Evolutionary conservation across 2,329 filamentous ascomycete species (phyloP), one percentile per base, ranked within the genome.

Genomic region (Ceratocystis ficicola): DNA sequence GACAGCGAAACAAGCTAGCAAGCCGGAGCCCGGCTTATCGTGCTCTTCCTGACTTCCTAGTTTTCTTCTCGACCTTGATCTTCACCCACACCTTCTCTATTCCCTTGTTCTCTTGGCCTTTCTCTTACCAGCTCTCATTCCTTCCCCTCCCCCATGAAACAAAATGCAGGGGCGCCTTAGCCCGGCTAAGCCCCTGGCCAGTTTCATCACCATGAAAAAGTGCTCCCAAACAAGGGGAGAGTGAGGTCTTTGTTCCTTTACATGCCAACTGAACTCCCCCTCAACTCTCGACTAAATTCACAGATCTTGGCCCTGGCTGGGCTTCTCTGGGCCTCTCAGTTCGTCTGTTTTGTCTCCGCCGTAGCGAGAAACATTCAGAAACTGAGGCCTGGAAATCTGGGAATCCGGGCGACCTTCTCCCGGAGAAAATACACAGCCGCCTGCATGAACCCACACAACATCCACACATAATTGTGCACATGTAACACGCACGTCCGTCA

Each of bases 131-230:
- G n/a, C 55, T 36, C 28, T 59, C 55, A 59, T 59, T 59, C 48
- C 41, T 62, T 62, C 41, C 44, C 60, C 5, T 30, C 25, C 10
- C 5, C 41, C 8, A 30, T 62, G 36, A 30, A 59, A 48, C 41
- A 32, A 64, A 20, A 65, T 62, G 64, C 64, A 65, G 64, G 64
- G 55, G 55, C 20, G 8, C 41, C 28, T 36, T 46, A 48, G 36
- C 22, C 41, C 44, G 44, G 22, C 46, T 3, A 62, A 62, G 12
- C 64, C 57, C 55, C 44, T 65, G 57, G 41, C 32, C 8, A 28
- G 64, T 65, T 65, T 65, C 64, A 65, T 46, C 57, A 65, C 50
- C 41, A 61, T 65, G 57, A 52, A 65, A 41, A 32, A 63, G 28
- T 30, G 15, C 28, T 25, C 32, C 44, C 57, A 52, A 32, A 36